phyloP scores from a whole-genome alignment of 2,329 filamentous ascomycete species.

The Venturia asperata region DNA sequence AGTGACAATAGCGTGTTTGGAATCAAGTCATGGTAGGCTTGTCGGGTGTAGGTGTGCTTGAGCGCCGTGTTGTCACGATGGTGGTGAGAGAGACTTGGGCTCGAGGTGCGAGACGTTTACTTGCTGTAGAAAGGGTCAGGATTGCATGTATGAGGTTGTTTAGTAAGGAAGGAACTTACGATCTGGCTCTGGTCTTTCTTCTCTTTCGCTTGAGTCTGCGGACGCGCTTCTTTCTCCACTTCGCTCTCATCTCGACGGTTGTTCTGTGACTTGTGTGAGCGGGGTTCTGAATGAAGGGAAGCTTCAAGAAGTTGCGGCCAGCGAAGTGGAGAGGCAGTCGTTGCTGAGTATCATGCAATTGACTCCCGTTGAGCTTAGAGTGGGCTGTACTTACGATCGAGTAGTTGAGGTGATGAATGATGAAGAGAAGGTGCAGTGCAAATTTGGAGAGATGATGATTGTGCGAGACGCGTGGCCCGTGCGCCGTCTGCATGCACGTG shows the following conservation, averaged over 20 bases:
- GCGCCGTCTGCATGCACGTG: neutral
- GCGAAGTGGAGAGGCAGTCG: neutral
- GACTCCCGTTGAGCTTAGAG: constrained; percentile 8
- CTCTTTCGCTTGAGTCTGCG: constrained; percentile 99
- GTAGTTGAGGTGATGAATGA: constrained; percentile 4
- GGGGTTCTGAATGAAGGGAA: neutral
- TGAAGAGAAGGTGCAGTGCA: neutral
- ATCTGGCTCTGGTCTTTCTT: constrained; percentile 98
- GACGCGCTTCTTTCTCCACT: constrained; percentile 99
- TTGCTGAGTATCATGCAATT: neutral
- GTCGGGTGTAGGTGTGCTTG: neutral
- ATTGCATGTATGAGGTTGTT: neutral
- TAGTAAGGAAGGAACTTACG: constrained; percentile 54
- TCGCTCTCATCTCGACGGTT: constrained; percentile 67
- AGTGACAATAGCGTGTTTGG: neutral
- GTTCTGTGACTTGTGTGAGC: constrained; percentile 13
- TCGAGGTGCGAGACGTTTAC: constrained; percentile 41
- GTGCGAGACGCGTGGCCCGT: neutral
- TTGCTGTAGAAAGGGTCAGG: constrained; percentile 32
- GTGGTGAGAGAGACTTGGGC: constrained; percentile 11
- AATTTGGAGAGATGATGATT: neutral
- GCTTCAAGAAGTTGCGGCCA: neutral
- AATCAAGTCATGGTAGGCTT: neutral
- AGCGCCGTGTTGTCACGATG: constrained; percentile 5
- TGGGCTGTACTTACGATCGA: constrained; percentile 1